Percentiles rank a stretch among this genome's conserved stretches.
Conservation (phyloP, 2,329 filamentous ascomycete species). For the Ascochyta pisi region DNA sequence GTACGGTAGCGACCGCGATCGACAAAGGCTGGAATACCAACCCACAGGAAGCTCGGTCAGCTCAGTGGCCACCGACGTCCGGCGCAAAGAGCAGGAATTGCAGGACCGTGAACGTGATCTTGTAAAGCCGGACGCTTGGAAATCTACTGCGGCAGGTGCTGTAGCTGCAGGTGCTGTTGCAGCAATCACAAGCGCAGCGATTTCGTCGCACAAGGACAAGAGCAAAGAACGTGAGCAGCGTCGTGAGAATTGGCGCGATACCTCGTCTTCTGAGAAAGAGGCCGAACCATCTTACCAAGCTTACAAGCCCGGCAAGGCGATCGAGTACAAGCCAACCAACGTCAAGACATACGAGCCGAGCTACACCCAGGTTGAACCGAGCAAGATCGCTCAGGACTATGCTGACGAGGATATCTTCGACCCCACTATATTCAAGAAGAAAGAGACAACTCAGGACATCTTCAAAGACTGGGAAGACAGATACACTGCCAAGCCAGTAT, state of each 20-base stretch:
- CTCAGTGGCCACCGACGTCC: slow-evolving; percentile 41
- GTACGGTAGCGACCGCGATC: slow-evolving; percentile 33
- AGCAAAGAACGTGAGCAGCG: slow-evolving; percentile 21
- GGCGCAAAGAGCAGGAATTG: slow-evolving; percentile 45
- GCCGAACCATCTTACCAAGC: slow-evolving; percentile 12
- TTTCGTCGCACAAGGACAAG: slow-evolving; percentile 37
- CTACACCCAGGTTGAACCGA: slow-evolving; percentile 46
- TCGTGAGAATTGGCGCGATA: slow-evolving; percentile 16
- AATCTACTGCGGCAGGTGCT: slow-evolving; percentile 46
- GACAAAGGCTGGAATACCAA: slow-evolving; percentile 37
- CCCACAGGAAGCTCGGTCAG: slow-evolving; percentile 38
- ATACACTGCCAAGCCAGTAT: slow-evolving; percentile 49
- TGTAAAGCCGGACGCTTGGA: slow-evolving; percentile 46
- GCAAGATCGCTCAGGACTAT: slow-evolving; percentile 42
- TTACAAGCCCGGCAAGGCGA: slow-evolving; percentile 32
- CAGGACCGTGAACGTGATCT: slow-evolving; percentile 44
- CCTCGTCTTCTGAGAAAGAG: slow-evolving; percentile 11
- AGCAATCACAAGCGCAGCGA: slow-evolving; percentile 41
- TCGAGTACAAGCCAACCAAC: slow-evolving; percentile 29
- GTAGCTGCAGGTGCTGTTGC: slow-evolving; percentile 44
- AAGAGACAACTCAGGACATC: slow-evolving; percentile 50
- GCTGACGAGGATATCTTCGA: slow-evolving; percentile 56
- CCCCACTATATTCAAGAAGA: slow-evolving; percentile 54
- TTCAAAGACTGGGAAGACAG: slow-evolving; percentile 53
- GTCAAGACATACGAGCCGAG: slow-evolving; percentile 38